Conservation (phyloP, 345 rosid species). For the Euphorbia pulcherrima region DNA sequence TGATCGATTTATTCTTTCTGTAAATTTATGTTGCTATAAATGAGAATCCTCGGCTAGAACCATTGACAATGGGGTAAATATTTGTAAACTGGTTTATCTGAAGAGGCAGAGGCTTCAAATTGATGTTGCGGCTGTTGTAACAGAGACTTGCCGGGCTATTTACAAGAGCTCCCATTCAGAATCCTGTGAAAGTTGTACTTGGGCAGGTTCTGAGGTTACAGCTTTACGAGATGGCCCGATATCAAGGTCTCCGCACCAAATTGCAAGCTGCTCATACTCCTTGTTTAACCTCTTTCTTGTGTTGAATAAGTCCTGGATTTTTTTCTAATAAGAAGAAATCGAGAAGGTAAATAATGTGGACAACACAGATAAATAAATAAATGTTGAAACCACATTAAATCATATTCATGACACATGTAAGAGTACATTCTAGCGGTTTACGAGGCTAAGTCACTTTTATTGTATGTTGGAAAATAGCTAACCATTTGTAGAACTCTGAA, state of each 20-base stretch:
- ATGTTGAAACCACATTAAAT: not conserved
- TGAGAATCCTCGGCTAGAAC: not conserved
- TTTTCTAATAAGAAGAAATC: constrained; percentile 41
- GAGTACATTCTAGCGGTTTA: not conserved
- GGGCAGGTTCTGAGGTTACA: constrained; percentile 13
- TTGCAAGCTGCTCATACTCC: constrained; percentile 75
- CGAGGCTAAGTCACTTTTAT: not conserved
- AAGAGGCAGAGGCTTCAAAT: constrained; percentile 5
- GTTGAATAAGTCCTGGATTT: constrained; percentile 57
- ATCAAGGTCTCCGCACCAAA: constrained; percentile 66
- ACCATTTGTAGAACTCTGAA: not conserved
- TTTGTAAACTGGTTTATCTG: no score
- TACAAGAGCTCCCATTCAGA: constrained; percentile 70
- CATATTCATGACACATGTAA: not conserved
- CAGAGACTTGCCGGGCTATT: constrained; percentile 10
- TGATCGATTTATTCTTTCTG: not conserved
- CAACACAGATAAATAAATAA: constrained; percentile 3
- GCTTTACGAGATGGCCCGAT: constrained; percentile 28
- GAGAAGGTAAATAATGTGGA: not conserved
- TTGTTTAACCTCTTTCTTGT: constrained; percentile 50
- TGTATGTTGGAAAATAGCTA: not conserved
- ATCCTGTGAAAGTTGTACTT: constrained; percentile 25
- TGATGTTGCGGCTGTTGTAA: not conserved
- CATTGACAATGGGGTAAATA: not conserved
- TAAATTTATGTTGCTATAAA: not conserved